Conservation (phyloP, 352 stramenopile species). For the Peronospora farinosa region DNA sequence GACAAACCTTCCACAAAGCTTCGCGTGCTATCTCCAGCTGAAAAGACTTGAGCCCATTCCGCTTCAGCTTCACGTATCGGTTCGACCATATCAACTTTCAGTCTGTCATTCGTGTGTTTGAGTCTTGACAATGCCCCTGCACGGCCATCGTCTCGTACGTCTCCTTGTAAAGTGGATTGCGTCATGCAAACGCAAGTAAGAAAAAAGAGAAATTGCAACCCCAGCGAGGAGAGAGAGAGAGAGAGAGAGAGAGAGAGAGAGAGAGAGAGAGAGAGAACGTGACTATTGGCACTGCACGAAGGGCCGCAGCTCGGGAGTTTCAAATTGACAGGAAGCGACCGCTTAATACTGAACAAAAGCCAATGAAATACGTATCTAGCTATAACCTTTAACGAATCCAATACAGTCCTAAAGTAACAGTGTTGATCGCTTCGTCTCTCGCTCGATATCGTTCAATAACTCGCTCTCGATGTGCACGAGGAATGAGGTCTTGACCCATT, state of each 20-base stretch:
- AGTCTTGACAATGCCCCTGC: slow-evolving; percentile 9
- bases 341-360: no score
- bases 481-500: neutral
- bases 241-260: neutral
- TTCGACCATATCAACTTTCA: slow-evolving; percentile 29
- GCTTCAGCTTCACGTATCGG: slow-evolving; percentile 19
- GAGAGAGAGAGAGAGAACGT: neutral
- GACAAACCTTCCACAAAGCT: slow-evolving; percentile 58
- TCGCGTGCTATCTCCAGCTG: slow-evolving; percentile 41
- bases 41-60: slow-evolving; percentile 54
- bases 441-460: no score
- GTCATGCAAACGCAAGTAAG: no score
- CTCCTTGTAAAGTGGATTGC: slow-evolving; percentile 18
- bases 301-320: slow-evolving; percentile 18
- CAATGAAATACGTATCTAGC: no score
- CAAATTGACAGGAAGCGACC: slow-evolving; percentile 16
- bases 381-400: no score
- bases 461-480: neutral
- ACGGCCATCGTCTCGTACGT: slow-evolving; percentile 12
- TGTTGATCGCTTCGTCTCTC: no score
- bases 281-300: slow-evolving; percentile 1
- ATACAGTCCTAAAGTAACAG: no score
- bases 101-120: slow-evolving; percentile 16
- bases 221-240: neutral
- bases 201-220: neutral